These are phyloP conservation scores for Sedum album DNA, from an alignment of 164 flowering plant genomes.

Conservation along the genomic window DNA sequence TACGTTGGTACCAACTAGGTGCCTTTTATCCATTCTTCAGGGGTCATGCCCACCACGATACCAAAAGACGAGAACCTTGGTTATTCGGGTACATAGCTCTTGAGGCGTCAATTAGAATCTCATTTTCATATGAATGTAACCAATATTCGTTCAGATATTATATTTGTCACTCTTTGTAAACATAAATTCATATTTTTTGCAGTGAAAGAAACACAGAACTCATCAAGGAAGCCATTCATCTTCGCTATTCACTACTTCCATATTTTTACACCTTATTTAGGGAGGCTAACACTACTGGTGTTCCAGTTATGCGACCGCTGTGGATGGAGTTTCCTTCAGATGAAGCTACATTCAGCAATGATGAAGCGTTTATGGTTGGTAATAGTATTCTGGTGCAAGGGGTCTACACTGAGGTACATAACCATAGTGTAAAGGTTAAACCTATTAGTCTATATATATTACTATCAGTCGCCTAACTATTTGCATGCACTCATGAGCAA, in stretches of 20 bases:
- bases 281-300: constrained; percentile 73
- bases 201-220: constrained; percentile 77
- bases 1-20: constrained; percentile 98
- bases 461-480: too few species aligned
- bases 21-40: constrained; percentile 97
- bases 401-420: constrained; percentile 62
- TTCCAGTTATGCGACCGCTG: constrained; percentile 86
- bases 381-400: constrained; percentile 87
- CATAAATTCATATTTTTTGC: constrained; percentile 21
- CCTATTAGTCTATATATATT: too few species aligned
- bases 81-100: constrained; percentile 65
- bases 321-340: constrained; percentile 99
- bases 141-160: not conserved
- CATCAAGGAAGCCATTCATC: constrained; percentile 76
- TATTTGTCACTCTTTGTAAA: not conserved
- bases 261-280: constrained; percentile 88
- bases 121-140: not conserved
- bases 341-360: constrained; percentile 76
- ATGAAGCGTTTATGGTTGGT: constrained; percentile 98
- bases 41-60: constrained; percentile 97
- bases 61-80: constrained; percentile 97
- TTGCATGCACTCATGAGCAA: too few species aligned
- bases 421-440: too few species aligned
- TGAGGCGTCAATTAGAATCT: not conserved
- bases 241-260: constrained; percentile 76